These are phyloP conservation scores for Whalleya microplaca DNA, from an alignment of 2,329 filamentous ascomycete species.

Conservation along the genomic window DNA sequence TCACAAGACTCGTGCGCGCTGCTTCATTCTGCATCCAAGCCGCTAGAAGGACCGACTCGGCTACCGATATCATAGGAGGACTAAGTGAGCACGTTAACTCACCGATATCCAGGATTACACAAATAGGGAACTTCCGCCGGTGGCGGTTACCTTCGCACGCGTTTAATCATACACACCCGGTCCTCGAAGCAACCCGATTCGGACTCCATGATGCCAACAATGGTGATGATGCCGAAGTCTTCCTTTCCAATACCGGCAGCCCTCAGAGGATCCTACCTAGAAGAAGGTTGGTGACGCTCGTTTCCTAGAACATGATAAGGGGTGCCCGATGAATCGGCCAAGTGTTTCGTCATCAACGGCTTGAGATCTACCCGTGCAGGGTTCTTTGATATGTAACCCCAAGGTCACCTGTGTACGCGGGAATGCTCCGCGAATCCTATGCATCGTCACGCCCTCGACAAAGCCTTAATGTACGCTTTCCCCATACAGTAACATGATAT, in stretches of 20 bases:
- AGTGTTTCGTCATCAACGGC: slow-evolving; percentile 31
- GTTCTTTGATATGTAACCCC: slow-evolving; percentile 12
- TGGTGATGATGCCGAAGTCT: not conserved
- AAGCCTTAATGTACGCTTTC: too few species aligned
- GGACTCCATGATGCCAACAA: not conserved
- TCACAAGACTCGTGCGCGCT: slow-evolving; percentile 22
- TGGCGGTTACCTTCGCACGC: not conserved
- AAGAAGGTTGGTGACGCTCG: not conserved
- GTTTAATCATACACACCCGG: not conserved
- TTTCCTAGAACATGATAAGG: slow-evolving; percentile 9
- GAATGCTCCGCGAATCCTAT: slow-evolving; percentile 7
- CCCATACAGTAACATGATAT: too few species aligned
- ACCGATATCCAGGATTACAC: not conserved
- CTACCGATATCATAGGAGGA: not conserved
- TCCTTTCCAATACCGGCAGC: not conserved
- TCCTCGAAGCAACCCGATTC: not conserved
- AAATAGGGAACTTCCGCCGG: not conserved
- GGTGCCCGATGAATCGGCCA: slow-evolving; percentile 7
- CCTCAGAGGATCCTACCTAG: not conserved
- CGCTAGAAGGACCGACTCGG: slow-evolving; percentile 27
- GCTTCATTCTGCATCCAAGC: slow-evolving; percentile 23
- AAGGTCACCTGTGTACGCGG: slow-evolving; percentile 18
- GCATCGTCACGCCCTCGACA: too few species aligned
- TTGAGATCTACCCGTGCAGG: slow-evolving; percentile 28
- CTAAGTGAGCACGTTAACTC: not conserved